These are phyloP conservation scores for Boletus coccyginus DNA, from an alignment of 768 basidiomycete species.

Conservation along the genomic window DNA sequence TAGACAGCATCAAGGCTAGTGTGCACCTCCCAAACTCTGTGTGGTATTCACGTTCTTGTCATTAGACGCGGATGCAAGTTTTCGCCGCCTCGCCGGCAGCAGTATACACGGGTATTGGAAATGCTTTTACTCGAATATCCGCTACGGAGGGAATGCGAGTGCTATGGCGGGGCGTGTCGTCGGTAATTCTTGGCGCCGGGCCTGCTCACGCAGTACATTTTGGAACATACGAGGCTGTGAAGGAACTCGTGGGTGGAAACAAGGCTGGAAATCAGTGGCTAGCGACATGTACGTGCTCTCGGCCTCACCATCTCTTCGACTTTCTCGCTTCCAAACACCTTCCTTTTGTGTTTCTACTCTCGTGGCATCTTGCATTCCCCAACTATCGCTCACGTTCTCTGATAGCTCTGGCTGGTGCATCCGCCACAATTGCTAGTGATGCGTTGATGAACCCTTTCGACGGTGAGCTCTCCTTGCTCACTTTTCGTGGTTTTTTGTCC, in stretches of 20 bases:
- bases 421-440: constrained; percentile 92
- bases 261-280: constrained; percentile 72
- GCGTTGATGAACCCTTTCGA: constrained; percentile 99
- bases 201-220: constrained; percentile 99
- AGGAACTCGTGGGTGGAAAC: constrained; percentile 90
- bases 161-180: constrained; percentile 95
- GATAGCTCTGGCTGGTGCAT: constrained; percentile 86
- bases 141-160: constrained; percentile 90
- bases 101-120: constrained; percentile 85
- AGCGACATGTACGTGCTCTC: constrained; percentile 72
- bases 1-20: constrained; percentile 96
- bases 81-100: constrained; percentile 83
- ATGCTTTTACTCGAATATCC: constrained; percentile 89
- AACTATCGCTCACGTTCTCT: constrained; percentile 11
- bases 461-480: constrained; percentile 51
- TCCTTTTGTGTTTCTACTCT: neutral
- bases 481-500: constrained; percentile 1
- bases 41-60: constrained; percentile 1
- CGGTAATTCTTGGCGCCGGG: constrained; percentile 93
- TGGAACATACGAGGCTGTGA: constrained; percentile 91
- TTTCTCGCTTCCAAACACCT: neutral
- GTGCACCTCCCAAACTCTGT: neutral
- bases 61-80: constrained; percentile 98
- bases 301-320: neutral
- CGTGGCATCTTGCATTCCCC: neutral